A percentile compares a stretch with the other conserved stretches of the same genome.
These are phyloP conservation scores for Boletus sp. DNA, from an alignment of 1,284 basidiomycete species.

Conservation along the genomic window DNA sequence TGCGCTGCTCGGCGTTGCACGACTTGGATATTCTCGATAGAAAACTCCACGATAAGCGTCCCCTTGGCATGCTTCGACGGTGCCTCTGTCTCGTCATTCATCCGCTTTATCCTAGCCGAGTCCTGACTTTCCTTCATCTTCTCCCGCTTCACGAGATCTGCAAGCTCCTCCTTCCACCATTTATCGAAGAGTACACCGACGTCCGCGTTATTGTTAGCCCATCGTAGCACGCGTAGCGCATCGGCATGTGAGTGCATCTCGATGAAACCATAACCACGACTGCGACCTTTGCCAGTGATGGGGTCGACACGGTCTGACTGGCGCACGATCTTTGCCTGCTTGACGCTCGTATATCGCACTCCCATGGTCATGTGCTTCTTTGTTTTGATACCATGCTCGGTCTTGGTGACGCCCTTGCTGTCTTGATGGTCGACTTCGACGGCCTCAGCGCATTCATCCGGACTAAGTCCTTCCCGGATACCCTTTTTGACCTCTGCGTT, in stretches of 20 bases:
- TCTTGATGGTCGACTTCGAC: slow-evolving; percentile 26
- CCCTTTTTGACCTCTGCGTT: slow-evolving; percentile 74
- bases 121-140: slow-evolving; percentile 41
- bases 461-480: slow-evolving; percentile 56
- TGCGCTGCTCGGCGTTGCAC: slow-evolving; percentile 62
- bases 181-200: slow-evolving; percentile 62
- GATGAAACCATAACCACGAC: slow-evolving; percentile 94
- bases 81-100: slow-evolving; percentile 58
- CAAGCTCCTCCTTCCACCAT: slow-evolving; percentile 84
- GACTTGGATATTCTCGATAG: slow-evolving; percentile 90
- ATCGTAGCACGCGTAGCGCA: slow-evolving; percentile 86
- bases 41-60: slow-evolving; percentile 85
- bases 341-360: slow-evolving; percentile 60
- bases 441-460: slow-evolving; percentile 65
- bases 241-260: slow-evolving; percentile 88
- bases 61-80: slow-evolving; percentile 47
- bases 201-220: slow-evolving; percentile 86
- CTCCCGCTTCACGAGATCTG: slow-evolving; percentile 62
- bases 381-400: slow-evolving; percentile 29
- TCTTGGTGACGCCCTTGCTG: slow-evolving; percentile 28
- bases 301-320: slow-evolving; percentile 85
- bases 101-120: slow-evolving; percentile 51
- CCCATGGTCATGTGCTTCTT: slow-evolving; percentile 35
- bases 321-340: slow-evolving; percentile 89
- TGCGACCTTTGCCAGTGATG: slow-evolving; percentile 80